Evolutionary conservation across 2,329 filamentous ascomycete genomes (phyloP), one percentile per base, ranked within the genome.

Genomic region (Dothideomycetidae sp.): DNA sequence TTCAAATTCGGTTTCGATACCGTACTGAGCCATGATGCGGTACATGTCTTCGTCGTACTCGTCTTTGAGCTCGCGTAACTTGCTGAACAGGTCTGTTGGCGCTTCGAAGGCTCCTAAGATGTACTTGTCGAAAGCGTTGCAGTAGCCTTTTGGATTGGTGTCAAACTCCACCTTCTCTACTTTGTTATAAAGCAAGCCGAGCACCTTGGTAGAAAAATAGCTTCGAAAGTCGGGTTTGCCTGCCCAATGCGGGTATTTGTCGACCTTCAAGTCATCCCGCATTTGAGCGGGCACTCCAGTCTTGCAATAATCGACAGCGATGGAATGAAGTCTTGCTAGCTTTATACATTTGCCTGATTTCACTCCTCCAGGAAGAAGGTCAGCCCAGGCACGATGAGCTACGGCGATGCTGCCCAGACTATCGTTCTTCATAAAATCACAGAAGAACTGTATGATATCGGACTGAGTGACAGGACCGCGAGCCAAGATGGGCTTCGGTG

Each of bases 261-360:
- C 62, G 0, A 81, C 75, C n/a, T 65, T 62, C 3, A 90, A 61
- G 0, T 67, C 61, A 28, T 62, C 59, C 5, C 65, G 63, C 64
- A 93, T 79, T 13, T 68, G 60, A 0, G 86, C 88, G 0, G 81
- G 72, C 7, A 78, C 68, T 0, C 90, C 90, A 1, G 83, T 88
- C 61, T 98, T 98, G 31, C 82, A 77, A 53, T 90, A 98, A 55
- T 98, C 90, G 1, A 98, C 90, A 0, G 90, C 88, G 48, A 77
- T 75, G 0, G 90, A 96, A 54, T 98, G 90, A 2, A 96, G 62
- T 5, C 70, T 63, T 2, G 88, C 85, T 3, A 96, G 66, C 35
- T 75, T 62, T 0, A 90, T 59, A 48, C 86, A 96, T 41, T 70
- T 75, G 0, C 62, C 48, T 44, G 77, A 67, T 46, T 75, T 77